Evolutionary conservation across 148 eudicot species (phyloP).

Genomic region (Amaranthus cruentus): DNA sequence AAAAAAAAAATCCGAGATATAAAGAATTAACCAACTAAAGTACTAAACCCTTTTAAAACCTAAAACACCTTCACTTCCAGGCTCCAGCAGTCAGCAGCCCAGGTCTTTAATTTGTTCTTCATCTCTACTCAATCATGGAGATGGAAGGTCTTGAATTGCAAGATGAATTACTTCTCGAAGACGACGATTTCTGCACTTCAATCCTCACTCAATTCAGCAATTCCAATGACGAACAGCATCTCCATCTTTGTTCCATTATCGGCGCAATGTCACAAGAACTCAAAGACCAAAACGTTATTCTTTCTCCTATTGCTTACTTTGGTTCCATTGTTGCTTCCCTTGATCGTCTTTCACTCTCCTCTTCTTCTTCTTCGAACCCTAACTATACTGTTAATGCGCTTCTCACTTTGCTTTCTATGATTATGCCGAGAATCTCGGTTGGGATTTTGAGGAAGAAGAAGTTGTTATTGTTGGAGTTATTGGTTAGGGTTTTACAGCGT

Average conservation of each 20-base stretch:
- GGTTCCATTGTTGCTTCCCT: constrained; percentile 68
- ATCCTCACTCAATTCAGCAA: constrained; percentile 42
- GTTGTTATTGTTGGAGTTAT: constrained; percentile 32
- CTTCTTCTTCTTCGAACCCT: constrained; percentile 17
- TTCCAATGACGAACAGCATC: constrained; percentile 48
- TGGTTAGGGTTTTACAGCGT: constrained; percentile 32
- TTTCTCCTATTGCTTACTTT: constrained; percentile 60
- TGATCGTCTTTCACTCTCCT: constrained; percentile 34
- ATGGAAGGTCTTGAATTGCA: constrained; percentile 42
- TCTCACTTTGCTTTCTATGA: constrained; percentile 41
- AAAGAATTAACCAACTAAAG: background rate
- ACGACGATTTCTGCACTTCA: constrained; percentile 42
- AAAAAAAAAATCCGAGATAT: background rate
- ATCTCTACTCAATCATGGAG: constrained; percentile 12
- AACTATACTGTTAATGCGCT: constrained; percentile 44
- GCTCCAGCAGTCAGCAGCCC: background rate
- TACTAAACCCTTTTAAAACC: background rate
- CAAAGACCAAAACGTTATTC: constrained; percentile 46
- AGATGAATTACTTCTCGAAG: background rate
- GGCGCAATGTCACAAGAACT: constrained; percentile 75
- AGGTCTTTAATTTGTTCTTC: constrained; percentile 2
- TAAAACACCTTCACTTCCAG: background rate
- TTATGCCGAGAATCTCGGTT: constrained; percentile 32
- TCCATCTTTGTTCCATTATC: constrained; percentile 57
- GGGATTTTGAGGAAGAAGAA: constrained; percentile 42